Evolutionary conservation across 2,329 filamentous ascomycete genomes (phyloP), one percentile per base, ranked within the genome.

Genomic region (Talaromyces pinophilus): DNA sequence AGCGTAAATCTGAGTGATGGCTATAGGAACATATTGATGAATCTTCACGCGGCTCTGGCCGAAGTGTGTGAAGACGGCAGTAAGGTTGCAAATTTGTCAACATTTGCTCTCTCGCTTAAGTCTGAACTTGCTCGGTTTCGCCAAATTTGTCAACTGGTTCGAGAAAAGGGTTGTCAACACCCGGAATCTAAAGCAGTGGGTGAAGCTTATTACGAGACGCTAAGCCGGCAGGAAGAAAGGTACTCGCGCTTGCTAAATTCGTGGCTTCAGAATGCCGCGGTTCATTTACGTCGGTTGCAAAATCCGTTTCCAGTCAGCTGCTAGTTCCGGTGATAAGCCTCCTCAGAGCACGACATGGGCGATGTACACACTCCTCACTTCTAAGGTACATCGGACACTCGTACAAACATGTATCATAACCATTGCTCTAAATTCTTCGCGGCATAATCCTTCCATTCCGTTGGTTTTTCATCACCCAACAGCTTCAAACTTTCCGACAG

Each of bases 401-500:
- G 25, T 10, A 11, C 1, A 15, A 25, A 13, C 1, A 13, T 25
- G 19, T n/a, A 25, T 62, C 25, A 62, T 33, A 33, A 2, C 59
- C 44, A 50, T 15, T 38, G 1, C 15, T 50, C 28, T 28, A 50
- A 35, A 38, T 62, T 62, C 28, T 30, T 55, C 17, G 28, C 17
- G 10, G 8, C 69, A 65, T 38, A 76, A 1, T 72, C 71, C 61
- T 71, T 70, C 71, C 74, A 73, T 4, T 65, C 70, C 2, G 71
- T 74, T 10, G 72, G 73, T 55, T 72, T 72, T 22, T 67, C 62
- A 59, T 73, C 5, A 30, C 25, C 73, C 19, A 76, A 50, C 59
- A 75, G 63, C 30, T 70, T 68, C 25, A 71, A 67, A 28, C 70
- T 75, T 5, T 72, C 69, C 8, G 70, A 69, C 25, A 77, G 65